Conservation (phyloP, 116 monocot species). For the Zostera marina region DNA sequence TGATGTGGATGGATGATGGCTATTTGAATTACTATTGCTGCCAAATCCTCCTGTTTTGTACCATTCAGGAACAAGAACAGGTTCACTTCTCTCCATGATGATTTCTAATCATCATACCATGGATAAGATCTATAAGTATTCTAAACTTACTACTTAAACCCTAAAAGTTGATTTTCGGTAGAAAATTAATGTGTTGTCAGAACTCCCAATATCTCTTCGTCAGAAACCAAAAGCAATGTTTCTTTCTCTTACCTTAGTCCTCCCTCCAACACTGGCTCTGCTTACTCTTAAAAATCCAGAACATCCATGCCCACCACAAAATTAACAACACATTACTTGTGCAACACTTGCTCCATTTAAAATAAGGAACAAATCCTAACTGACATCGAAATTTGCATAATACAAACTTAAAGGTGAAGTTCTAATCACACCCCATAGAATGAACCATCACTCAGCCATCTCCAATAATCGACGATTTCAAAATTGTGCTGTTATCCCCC, state of each 20-base stretch:
- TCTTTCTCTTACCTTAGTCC: not conserved
- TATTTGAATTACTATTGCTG: slow-evolving; percentile 23
- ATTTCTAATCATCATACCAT: slow-evolving; percentile 29
- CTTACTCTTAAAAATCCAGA: slow-evolving; percentile 1
- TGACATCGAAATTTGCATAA: too few species aligned
- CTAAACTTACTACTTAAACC: slow-evolving; percentile 5
- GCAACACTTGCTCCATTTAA: too few species aligned
- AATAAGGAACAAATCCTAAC: too few species aligned
- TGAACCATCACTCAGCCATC: too few species aligned
- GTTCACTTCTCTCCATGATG: slow-evolving; percentile 72
- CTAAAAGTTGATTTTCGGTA: slow-evolving; percentile 5
- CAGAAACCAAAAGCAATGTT: not conserved
- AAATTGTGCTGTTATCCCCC: too few species aligned
- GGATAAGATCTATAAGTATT: not conserved
- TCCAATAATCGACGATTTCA: too few species aligned
- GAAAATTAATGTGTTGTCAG: not conserved
- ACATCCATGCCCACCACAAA: not conserved
- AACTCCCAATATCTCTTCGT: slow-evolving; percentile 1
- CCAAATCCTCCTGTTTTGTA: slow-evolving; percentile 18
- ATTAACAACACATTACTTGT: not conserved
- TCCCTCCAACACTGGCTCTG: not conserved
- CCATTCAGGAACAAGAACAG: slow-evolving; percentile 79
- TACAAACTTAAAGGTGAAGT: too few species aligned
- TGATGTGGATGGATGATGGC: slow-evolving; percentile 17
- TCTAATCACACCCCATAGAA: too few species aligned